phyloP scores from a whole-genome alignment of 148 eudicot species.

The Bassia scoparia region DNA sequence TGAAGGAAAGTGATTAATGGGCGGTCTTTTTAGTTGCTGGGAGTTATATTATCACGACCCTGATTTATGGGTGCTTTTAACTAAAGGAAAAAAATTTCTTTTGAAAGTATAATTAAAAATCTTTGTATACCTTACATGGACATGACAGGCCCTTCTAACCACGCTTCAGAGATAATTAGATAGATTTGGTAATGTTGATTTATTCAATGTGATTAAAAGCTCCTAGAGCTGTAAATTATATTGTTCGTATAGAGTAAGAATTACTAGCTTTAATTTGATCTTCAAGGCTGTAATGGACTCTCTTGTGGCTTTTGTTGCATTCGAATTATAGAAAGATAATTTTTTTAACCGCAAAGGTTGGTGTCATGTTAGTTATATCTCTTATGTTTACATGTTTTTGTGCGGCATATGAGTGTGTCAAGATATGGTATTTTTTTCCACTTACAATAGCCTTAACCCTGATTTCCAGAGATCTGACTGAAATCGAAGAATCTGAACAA shows the following conservation, averaged over 20 bases:
- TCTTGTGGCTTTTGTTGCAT: not conserved
- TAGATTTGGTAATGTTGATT: not conserved
- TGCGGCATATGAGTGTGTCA: not conserved
- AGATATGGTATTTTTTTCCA: not conserved
- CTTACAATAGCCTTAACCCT: not conserved
- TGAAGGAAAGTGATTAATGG: too few relatives aligned
- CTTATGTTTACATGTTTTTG: not conserved
- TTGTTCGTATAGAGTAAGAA: not conserved
- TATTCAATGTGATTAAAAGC: not conserved
- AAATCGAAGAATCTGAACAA: constrained; percentile 80
- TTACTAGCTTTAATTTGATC: not conserved
- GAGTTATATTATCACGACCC: too few relatives aligned
- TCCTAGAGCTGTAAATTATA: not conserved
- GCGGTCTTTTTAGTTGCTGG: too few relatives aligned
- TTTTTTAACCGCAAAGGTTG: not conserved
- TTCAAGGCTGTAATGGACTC: not conserved
- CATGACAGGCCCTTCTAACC: not conserved
- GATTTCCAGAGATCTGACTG: constrained; percentile 46
- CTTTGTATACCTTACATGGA: not conserved
- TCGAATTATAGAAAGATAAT: not conserved
- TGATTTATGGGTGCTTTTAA: too few relatives aligned
- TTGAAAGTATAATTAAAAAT: too few relatives aligned
- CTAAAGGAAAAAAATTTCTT: too few relatives aligned
- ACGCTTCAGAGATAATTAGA: not conserved
- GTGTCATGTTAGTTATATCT: not conserved